Percentiles rank a stretch among this genome's conserved stretches.
These are phyloP conservation scores for Paracorniculantispora psalliotae DNA, from an alignment of 2,329 filamentous ascomycete genomes.

Conservation along the genomic window DNA sequence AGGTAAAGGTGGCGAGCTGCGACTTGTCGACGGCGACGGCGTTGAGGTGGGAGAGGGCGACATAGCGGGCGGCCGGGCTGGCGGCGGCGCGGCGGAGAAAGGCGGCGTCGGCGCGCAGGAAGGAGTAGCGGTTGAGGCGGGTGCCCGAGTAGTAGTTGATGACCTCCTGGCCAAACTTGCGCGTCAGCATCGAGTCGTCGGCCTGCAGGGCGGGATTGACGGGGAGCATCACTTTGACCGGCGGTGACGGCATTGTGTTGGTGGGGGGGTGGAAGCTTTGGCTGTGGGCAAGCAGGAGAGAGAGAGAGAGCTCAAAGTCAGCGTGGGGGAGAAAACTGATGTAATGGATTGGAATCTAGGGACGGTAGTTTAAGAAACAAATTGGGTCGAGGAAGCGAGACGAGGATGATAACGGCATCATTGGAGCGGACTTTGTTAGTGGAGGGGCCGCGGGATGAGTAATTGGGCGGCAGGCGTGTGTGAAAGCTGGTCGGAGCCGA, in stretches of 20 bases:
- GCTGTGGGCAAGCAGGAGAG: background rate
- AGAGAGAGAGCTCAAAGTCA: too few relatives aligned
- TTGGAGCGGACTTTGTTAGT: background rate
- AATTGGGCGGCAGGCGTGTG: background rate
- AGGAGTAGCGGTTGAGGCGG: conserved; percentile 73
- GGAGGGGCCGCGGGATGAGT: background rate
- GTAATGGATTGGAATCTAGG: too few relatives aligned
- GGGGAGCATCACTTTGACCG: conserved; percentile 36
- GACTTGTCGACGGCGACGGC: conserved; percentile 58
- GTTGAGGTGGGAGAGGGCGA: conserved; percentile 73
- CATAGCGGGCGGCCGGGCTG: conserved; percentile 63
- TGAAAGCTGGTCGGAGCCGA: background rate
- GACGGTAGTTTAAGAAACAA: too few relatives aligned
- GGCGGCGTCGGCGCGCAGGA: conserved; percentile 64
- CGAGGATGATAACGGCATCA: background rate
- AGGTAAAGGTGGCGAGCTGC: conserved; percentile 63
- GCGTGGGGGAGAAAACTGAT: too few relatives aligned
- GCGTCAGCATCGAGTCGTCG: conserved; percentile 63
- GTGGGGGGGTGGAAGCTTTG: background rate
- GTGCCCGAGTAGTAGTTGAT: conserved; percentile 81
- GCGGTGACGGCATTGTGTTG: conserved; percentile 5
- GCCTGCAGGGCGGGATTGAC: conserved; percentile 39
- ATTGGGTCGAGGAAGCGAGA: too few relatives aligned
- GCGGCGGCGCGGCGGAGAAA: conserved; percentile 65
- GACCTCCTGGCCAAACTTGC: conserved; percentile 73